phyloP scores from a whole-genome alignment of 1,139 yeast genomes.

The Pneumocystis murina region DNA sequence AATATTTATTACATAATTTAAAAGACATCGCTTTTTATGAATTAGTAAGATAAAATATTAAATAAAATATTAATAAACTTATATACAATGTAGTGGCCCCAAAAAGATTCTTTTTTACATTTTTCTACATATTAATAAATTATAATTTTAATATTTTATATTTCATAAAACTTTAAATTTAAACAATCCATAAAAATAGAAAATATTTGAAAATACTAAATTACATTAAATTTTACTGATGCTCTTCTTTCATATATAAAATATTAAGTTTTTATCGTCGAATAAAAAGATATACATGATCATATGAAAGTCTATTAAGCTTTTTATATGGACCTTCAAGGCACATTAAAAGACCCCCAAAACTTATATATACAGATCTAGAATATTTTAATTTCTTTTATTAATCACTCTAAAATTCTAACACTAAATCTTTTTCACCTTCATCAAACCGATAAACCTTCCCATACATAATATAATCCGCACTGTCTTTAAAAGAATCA shows the following conservation, averaged over 20 bases:
- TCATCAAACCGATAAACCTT: constrained; percentile 96
- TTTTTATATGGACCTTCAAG: constrained; percentile 91
- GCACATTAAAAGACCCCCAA: constrained; percentile 89
- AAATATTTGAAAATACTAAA: too few species aligned
- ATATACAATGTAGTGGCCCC: too few species aligned
- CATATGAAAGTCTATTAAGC: constrained; percentile 79
- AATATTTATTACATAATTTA: too few species aligned
- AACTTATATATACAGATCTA: constrained; percentile 81
- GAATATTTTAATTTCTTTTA: constrained; percentile 25
- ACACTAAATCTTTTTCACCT: constrained; percentile 45
- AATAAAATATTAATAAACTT: too few species aligned
- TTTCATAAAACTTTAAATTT: too few species aligned
- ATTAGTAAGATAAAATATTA: too few species aligned
- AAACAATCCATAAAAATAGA: too few species aligned
- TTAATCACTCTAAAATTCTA: constrained; percentile 12
- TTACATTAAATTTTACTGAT: too few species aligned
- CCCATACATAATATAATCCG: constrained; percentile 97
- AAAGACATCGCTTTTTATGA: too few species aligned
- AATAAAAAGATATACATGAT: constrained; percentile 76
- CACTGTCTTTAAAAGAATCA: constrained; percentile 77
- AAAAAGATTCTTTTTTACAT: too few species aligned
- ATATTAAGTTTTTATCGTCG: constrained; percentile 35
- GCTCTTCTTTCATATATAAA: not conserved
- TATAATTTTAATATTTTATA: too few species aligned
- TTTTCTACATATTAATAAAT: too few species aligned